Conservation (phyloP, 1,284 basidiomycete species). For the Rhizoctonia solani region DNA sequence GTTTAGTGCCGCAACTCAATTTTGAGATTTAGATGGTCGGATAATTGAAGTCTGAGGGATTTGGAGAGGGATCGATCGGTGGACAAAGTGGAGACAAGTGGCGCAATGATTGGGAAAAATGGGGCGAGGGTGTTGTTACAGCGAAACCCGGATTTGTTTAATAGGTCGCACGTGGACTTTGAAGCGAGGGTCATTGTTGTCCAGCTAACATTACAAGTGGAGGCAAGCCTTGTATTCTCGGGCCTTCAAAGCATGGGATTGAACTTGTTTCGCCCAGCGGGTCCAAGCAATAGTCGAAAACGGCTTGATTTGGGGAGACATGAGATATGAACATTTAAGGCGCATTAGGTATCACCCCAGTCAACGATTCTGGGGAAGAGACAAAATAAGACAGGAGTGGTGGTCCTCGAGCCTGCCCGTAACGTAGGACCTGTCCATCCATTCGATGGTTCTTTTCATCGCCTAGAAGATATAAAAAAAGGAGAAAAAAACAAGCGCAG, state of each 20-base stretch:
- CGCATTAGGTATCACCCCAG: conserved; percentile 7
- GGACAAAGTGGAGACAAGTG: no score
- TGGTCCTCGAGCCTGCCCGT: conserved; percentile 4
- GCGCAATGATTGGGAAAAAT: no score
- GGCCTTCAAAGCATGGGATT: no score
- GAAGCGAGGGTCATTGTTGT: no score
- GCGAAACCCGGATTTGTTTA: no score
- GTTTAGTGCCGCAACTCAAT: neutral
- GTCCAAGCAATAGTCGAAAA: conserved; percentile 4
- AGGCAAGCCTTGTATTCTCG: no score
- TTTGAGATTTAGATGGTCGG: neutral
- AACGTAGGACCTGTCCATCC: neutral
- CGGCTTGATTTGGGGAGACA: conserved; percentile 26
- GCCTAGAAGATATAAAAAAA: conserved; percentile 3
- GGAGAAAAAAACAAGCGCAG: neutral
- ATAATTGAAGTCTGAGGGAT: no score
- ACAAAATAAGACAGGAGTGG: neutral
- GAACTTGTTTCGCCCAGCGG: neutral
- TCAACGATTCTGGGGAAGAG: neutral
- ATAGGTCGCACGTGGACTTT: no score
- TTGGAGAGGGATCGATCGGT: no score
- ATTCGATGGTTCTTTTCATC: conserved; percentile 1
- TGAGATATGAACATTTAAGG: conserved; percentile 24
- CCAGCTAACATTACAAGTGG: no score
- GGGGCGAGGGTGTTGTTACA: no score